Base-by-base conservation (phyloP, 78 protist genomes). In the Guillardia theta region DNA sequence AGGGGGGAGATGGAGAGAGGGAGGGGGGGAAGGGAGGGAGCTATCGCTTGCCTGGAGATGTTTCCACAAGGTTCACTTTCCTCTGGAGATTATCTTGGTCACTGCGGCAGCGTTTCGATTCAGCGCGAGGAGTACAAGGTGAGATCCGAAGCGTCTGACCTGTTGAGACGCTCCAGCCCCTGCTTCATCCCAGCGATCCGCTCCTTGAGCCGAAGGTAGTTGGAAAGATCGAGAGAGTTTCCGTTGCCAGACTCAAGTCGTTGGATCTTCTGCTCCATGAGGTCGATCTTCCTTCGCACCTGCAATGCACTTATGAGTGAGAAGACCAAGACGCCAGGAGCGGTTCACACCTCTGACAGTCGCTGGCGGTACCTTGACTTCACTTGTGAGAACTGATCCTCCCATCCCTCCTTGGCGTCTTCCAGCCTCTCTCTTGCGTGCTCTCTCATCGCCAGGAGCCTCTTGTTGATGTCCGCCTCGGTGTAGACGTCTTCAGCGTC, bases 211-310 rank as follows among this genome's bases (percentile, higher is more conserved):
- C 83, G 83, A 36, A 70, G 83, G 83, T 70, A 70, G 83, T 70
- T 70, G 45, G 36, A 22, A 15, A 70, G 83, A 43, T 70, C 83
- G 46, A 70, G n/a, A 36, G 36, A 36, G 27, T 36, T 43, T 12
- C 83, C 83, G 9, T 36, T 36, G n/a, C 83, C 83, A 15, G 83
- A 70, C 83, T 70, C 83, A 36, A 70, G 83, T 24, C 83, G 83
- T 43, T 6, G 36, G 21, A 70, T 12, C 83, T 70, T 70, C 46
- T 33, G 46, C 33, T 70, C 21, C 45, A 70, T 36, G 27, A 1
- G n/a, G 36, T 43, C 45, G 83, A 70, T 70, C 21, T 33, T 36
- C 45, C 46, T 43, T 12, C 83, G 83, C 41, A 70, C n/a, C n/a
- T n/a, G n/a, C n/a, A n/a, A n/a, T n/a, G n/a, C n/a, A n/a, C n/a